Percentiles rank a stretch among this genome's conserved stretches.
Evolutionary conservation across 2,329 filamentous ascomycete species (phyloP).

Genomic region (Exophiala bonariae): DNA sequence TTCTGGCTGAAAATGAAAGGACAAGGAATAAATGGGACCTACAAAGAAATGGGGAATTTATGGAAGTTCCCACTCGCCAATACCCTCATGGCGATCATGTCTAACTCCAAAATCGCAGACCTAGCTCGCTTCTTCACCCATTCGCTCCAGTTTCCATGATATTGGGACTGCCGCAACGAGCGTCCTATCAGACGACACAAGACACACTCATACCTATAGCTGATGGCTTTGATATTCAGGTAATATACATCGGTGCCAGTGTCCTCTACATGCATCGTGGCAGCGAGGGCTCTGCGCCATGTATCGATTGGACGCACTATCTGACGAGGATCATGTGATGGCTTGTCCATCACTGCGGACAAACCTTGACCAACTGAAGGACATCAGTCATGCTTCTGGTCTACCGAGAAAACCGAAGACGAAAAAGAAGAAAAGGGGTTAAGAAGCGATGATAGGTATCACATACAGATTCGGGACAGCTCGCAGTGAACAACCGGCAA

Average conservation of each 20-base stretch:
- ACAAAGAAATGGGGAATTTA: slow-evolving; percentile 28
- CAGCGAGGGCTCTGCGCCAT: slow-evolving; percentile 27
- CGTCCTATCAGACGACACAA: slow-evolving; percentile 29
- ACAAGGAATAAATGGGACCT: slow-evolving; percentile 21
- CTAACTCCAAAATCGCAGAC: slow-evolving; percentile 28
- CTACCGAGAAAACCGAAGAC: slow-evolving; percentile 10
- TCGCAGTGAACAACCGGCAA: slow-evolving; percentile 27
- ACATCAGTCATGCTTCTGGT: slow-evolving; percentile 25
- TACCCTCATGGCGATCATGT: slow-evolving; percentile 29
- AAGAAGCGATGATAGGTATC: slow-evolving; percentile 17
- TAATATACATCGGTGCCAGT: slow-evolving; percentile 29
- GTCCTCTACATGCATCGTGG: slow-evolving; percentile 27
- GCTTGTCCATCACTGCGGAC: slow-evolving; percentile 25
- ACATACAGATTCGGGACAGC: slow-evolving; percentile 28
- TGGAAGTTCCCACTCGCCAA: slow-evolving; percentile 27
- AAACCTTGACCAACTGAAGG: slow-evolving; percentile 26
- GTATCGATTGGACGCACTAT: slow-evolving; percentile 27
- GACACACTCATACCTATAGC: slow-evolving; percentile 29
- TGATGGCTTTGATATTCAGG: slow-evolving; percentile 28
- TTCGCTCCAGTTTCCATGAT: slow-evolving; percentile 27
- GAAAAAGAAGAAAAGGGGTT: slow-evolving; percentile 12
- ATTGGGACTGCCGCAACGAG: slow-evolving; percentile 24
- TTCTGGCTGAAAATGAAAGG: slow-evolving; percentile 11
- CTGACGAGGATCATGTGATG: slow-evolving; percentile 27
- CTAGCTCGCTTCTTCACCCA: slow-evolving; percentile 28